Evolutionary conservation across 2,329 filamentous ascomycete species (phyloP).

Genomic region (Botrytis galanthina): DNA sequence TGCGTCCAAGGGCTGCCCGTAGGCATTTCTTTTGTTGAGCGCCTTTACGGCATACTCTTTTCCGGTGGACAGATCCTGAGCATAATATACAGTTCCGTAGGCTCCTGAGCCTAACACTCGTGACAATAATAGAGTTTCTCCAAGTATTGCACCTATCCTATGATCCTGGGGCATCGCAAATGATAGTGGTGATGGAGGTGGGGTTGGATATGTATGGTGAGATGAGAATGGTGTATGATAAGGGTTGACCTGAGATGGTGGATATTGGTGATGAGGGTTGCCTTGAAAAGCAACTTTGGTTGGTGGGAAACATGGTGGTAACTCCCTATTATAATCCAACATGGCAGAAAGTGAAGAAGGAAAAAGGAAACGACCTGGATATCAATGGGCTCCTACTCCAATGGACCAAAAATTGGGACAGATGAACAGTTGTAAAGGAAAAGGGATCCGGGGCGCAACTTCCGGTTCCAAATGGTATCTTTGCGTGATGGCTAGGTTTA

Average conservation of each 20-base stretch:
- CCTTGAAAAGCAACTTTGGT: conserved; percentile 10
- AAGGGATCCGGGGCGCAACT: conserved; percentile 2
- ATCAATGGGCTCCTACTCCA: conserved; percentile 15
- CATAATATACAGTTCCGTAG: conserved; percentile 93
- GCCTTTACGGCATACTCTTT: conserved; percentile 93
- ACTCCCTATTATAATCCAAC: conserved; percentile 15
- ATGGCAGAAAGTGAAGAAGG: conserved; percentile 19
- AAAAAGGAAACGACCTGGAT: conserved; percentile 16
- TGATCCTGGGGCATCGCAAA: conserved; percentile 58
- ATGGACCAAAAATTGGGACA: conserved; percentile 17
- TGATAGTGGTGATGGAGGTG: conserved; percentile 16
- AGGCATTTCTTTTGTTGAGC: conserved; percentile 81
- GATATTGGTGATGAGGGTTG: conserved; percentile 7
- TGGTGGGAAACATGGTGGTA: conserved; percentile 9
- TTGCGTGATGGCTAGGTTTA: conserved; percentile 7
- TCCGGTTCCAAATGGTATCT: conserved; percentile 15
- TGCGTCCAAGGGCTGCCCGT: conserved; percentile 70
- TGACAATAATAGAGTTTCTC: conserved; percentile 67
- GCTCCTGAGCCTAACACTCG: conserved; percentile 88
- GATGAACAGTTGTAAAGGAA: conserved; percentile 20
- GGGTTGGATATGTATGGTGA: conserved; percentile 7
- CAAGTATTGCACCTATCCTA: conserved; percentile 78
- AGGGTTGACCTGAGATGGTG: neutral
- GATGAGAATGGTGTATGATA: neutral
- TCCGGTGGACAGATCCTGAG: conserved; percentile 69